Evolutionary conservation across 768 basidiomycete species (phyloP).

Genomic region (Hypholoma sublateritium): DNA sequence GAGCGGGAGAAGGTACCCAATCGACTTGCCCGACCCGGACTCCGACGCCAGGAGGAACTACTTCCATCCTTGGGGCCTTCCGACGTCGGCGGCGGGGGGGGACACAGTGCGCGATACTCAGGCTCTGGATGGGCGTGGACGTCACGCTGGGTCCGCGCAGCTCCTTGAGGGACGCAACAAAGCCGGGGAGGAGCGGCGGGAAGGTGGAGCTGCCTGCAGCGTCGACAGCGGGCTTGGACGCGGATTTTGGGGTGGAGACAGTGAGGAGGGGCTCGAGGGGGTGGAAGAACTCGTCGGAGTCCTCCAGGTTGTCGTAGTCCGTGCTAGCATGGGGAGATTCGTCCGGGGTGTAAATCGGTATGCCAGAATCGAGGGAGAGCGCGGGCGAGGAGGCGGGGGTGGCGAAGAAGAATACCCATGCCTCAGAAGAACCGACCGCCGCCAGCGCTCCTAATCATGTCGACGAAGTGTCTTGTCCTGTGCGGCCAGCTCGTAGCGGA

Average conservation of each 20-base stretch:
- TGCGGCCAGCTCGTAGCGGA: no score
- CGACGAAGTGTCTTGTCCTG: no score
- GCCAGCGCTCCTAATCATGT: no score
- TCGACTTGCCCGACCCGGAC: slow-evolving; percentile 90
- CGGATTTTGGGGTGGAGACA: not conserved
- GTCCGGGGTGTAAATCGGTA: no score
- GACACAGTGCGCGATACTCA: slow-evolving; percentile 43
- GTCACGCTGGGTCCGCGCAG: slow-evolving; percentile 52
- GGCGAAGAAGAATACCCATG: no score
- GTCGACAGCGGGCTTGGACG: not conserved
- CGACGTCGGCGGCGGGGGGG: slow-evolving; percentile 7
- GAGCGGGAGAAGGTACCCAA: slow-evolving; percentile 86
- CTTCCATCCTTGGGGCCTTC: slow-evolving; percentile 25
- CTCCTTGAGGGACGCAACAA: slow-evolving; percentile 56
- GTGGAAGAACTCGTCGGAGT: not conserved
- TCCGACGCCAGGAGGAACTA: slow-evolving; percentile 80
- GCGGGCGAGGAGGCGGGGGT: no score
- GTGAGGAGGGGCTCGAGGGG: not conserved
- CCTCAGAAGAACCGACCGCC: no score
- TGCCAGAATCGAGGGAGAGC: no score
- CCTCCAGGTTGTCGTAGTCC: not conserved
- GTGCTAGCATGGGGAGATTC: no score
- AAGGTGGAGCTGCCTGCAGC: slow-evolving; percentile 51
- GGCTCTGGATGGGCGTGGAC: slow-evolving; percentile 77
- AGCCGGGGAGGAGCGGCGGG: slow-evolving; percentile 66